Evolutionary conservation across 2,329 filamentous ascomycete genomes (phyloP).

Genomic region (Trichocomaceae sp.): DNA sequence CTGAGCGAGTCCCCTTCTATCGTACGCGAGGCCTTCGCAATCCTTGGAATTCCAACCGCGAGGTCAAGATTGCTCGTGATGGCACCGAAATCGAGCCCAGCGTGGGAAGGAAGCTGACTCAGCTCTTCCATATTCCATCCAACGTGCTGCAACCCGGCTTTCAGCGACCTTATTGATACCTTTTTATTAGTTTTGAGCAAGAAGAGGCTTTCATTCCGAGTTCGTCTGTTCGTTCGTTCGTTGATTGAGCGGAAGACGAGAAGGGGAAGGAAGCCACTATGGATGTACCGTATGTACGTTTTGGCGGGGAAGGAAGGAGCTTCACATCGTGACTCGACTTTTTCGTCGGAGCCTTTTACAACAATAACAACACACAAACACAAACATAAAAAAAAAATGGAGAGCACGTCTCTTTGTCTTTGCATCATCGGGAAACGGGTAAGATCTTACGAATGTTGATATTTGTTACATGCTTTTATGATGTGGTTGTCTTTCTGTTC

Average conservation of each 20-base stretch:
- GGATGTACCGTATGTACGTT: not conserved
- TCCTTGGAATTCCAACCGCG: slow-evolving; percentile 89
- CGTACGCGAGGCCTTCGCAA: slow-evolving; percentile 80
- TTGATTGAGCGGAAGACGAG: not conserved
- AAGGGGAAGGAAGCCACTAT: not conserved
- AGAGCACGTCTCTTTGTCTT: not conserved
- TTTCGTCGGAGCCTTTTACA: too few species aligned
- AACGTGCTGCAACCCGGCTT: not conserved
- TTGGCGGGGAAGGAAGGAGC: not conserved
- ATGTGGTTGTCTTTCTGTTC: not conserved
- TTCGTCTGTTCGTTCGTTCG: not conserved
- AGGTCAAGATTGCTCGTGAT: slow-evolving; percentile 92
- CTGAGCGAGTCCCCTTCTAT: slow-evolving; percentile 76
- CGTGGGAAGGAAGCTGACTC: slow-evolving; percentile 68
- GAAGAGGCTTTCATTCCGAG: not conserved
- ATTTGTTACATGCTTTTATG: not conserved
- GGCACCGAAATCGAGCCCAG: slow-evolving; percentile 86
- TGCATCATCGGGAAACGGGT: slow-evolving; percentile 11
- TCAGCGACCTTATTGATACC: slow-evolving; percentile 8
- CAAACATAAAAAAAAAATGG: not conserved
- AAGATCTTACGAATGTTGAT: slow-evolving; percentile 5
- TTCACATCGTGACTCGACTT: not conserved
- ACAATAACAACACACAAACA: not conserved
- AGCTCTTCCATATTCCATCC: slow-evolving; percentile 61
- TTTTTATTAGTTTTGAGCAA: not conserved